phyloP scores from a whole-genome alignment of 345 rosid species.

The Citrus cavaleriei region DNA sequence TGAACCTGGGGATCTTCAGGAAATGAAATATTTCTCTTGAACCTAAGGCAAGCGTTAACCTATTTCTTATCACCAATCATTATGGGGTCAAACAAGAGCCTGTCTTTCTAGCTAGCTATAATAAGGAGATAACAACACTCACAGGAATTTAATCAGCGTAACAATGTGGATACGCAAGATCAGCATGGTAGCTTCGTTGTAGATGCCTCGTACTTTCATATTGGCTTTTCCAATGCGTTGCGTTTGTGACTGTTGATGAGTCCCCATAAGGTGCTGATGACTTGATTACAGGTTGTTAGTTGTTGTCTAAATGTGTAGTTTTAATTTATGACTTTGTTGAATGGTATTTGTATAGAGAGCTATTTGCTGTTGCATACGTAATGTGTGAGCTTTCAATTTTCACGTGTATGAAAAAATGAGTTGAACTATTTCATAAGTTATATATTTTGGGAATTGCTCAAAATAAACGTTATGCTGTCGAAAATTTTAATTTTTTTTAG shows the following conservation, averaged over 20 bases:
- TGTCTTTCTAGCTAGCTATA: conserved; percentile 31
- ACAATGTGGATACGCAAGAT: neutral
- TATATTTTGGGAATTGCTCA: too few species aligned
- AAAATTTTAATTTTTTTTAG: too few species aligned
- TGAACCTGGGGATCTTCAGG: neutral
- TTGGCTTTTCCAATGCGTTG: neutral
- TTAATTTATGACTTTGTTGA: too few species aligned
- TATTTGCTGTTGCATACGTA: too few species aligned
- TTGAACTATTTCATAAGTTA: too few species aligned
- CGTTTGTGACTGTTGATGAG: neutral
- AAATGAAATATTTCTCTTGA: neutral
- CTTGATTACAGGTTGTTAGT: too few species aligned
- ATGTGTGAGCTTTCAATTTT: too few species aligned
- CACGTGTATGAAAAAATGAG: too few species aligned
- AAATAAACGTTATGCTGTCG: too few species aligned
- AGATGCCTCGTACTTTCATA: neutral
- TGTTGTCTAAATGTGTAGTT: too few species aligned
- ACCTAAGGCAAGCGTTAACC: conserved; percentile 49
- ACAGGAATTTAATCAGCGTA: neutral
- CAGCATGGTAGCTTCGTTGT: conserved; percentile 14
- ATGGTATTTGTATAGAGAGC: too few species aligned
- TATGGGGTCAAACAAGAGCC: conserved; percentile 6
- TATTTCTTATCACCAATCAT: conserved; percentile 13
- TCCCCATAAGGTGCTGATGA: too few species aligned
- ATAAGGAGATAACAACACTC: conserved; percentile 24